Conservation (phyloP, 352 stramenopile species). For the Albugo laibachii region DNA sequence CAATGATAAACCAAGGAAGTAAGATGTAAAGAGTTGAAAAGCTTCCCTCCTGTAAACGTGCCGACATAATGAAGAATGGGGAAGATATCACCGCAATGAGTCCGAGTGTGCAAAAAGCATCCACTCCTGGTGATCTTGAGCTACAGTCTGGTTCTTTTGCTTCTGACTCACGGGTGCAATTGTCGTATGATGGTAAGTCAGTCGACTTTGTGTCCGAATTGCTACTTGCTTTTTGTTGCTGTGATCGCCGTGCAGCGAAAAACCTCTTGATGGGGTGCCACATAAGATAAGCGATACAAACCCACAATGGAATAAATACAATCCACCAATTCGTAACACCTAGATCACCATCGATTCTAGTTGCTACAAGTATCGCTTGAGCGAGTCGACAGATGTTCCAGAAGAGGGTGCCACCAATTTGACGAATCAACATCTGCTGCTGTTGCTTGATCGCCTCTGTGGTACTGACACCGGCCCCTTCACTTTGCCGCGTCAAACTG, state of each 20-base stretch:
- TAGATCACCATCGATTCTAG: slow-evolving; percentile 45
- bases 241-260: slow-evolving; percentile 1
- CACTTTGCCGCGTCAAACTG: slow-evolving; percentile 50
- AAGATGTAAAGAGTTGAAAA: slow-evolving; percentile 72
- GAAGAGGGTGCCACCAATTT: slow-evolving; percentile 19
- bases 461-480: slow-evolving; percentile 41
- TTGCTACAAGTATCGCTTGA: slow-evolving; percentile 34
- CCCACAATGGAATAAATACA: slow-evolving; percentile 60
- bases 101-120: slow-evolving; percentile 1
- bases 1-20: slow-evolving; percentile 65
- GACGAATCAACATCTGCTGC: slow-evolving; percentile 17
- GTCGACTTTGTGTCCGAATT: slow-evolving; percentile 13
- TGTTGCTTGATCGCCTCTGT: slow-evolving; percentile 54
- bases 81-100: slow-evolving; percentile 25
- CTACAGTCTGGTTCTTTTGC: slow-evolving; percentile 16
- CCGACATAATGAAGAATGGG: slow-evolving; percentile 61
- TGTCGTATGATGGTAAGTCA: slow-evolving; percentile 27
- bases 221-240: slow-evolving; percentile 9
- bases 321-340: slow-evolving; percentile 49
- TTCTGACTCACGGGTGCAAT: slow-evolving; percentile 56
- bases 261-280: slow-evolving; percentile 32
- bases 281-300: slow-evolving; percentile 44
- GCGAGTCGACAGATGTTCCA: slow-evolving; percentile 29
- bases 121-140: neutral
- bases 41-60: slow-evolving; percentile 35